Evolutionary conservation across 2,329 filamentous ascomycete genomes (phyloP).

Genomic region (Pseudogymnoascus sp.): DNA sequence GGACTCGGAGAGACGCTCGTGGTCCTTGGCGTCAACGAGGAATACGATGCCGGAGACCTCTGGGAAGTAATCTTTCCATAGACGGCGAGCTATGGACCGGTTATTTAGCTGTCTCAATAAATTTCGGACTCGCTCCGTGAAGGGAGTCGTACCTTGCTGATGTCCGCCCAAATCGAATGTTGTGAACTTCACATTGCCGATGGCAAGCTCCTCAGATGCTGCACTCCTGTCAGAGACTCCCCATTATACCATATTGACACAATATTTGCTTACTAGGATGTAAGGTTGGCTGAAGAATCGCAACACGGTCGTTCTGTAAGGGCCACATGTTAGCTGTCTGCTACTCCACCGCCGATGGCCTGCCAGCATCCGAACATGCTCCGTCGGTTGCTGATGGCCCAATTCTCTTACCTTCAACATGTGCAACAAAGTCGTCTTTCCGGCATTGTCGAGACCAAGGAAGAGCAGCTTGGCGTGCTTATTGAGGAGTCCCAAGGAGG

Average conservation of each 20-base stretch:
- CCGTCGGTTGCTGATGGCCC: slow-evolving; percentile 5
- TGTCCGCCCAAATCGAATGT: slow-evolving; percentile 92
- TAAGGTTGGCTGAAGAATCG: slow-evolving; percentile 80
- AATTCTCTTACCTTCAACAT: slow-evolving; percentile 73
- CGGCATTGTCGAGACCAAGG: slow-evolving; percentile 86
- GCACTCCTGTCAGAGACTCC: slow-evolving; percentile 18
- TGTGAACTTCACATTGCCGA: slow-evolving; percentile 89
- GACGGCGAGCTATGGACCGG: slow-evolving; percentile 59
- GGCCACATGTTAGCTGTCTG: slow-evolving; percentile 17
- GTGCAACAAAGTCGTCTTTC: slow-evolving; percentile 88
- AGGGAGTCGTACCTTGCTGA: slow-evolving; percentile 61
- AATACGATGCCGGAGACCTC: slow-evolving; percentile 96
- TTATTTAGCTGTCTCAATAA: slow-evolving; percentile 2
- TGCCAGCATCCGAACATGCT: not conserved
- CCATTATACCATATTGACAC: not conserved
- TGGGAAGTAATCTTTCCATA: slow-evolving; percentile 96
- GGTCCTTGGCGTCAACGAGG: slow-evolving; percentile 94
- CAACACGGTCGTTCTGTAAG: slow-evolving; percentile 77
- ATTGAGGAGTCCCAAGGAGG: slow-evolving; percentile 80
- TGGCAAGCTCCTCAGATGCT: slow-evolving; percentile 87
- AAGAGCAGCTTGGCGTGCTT: slow-evolving; percentile 95
- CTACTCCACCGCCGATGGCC: not conserved
- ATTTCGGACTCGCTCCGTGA: not conserved
- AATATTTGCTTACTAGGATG: slow-evolving; percentile 61
- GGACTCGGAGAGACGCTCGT: slow-evolving; percentile 86